These are phyloP conservation scores for Backusella sp. DNA, from an alignment of 192 early-diverging fungal genomes.

Conservation along the genomic window DNA sequence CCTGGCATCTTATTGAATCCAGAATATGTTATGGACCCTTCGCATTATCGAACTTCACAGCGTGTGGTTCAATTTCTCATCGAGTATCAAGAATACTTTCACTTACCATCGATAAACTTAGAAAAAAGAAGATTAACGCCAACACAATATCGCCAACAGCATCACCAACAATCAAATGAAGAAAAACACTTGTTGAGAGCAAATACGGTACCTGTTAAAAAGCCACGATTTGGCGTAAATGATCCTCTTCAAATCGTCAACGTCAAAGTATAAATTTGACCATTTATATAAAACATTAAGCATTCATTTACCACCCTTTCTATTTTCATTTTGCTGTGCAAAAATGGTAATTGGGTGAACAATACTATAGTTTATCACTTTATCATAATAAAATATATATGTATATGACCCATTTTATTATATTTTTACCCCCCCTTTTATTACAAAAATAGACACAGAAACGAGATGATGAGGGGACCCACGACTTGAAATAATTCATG, in stretches of 20 bases:
- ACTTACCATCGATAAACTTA: slow-evolving; percentile 11
- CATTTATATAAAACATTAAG: not conserved
- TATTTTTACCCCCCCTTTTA: not conserved
- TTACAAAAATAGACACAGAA: not conserved
- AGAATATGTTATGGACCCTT: slow-evolving; percentile 64
- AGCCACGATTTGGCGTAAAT: slow-evolving; percentile 25
- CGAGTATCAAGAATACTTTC: slow-evolving; percentile 41
- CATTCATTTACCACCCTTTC: not conserved
- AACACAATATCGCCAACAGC: not conserved
- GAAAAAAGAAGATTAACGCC: slow-evolving; percentile 3
- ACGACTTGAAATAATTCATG: not conserved
- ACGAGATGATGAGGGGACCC: not conserved
- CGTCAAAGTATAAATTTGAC: not conserved
- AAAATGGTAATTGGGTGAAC: not conserved
- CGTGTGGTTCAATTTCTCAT: slow-evolving; percentile 75
- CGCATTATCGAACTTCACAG: slow-evolving; percentile 70
- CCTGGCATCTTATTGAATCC: slow-evolving; percentile 71
- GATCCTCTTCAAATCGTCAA: slow-evolving; percentile 34
- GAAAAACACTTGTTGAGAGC: slow-evolving; percentile 20
- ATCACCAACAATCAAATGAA: not conserved
- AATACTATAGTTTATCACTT: not conserved
- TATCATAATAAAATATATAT: not conserved
- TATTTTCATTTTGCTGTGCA: slow-evolving; percentile 1
- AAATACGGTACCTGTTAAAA: slow-evolving; percentile 28
- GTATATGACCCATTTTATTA: not conserved